A percentile compares a stretch with the other conserved stretches of the same genome.
These are phyloP conservation scores for Trichoderma reesei DNA, from an alignment of 495 filamentous ascomycete genomes.

Conservation along the genomic window DNA sequence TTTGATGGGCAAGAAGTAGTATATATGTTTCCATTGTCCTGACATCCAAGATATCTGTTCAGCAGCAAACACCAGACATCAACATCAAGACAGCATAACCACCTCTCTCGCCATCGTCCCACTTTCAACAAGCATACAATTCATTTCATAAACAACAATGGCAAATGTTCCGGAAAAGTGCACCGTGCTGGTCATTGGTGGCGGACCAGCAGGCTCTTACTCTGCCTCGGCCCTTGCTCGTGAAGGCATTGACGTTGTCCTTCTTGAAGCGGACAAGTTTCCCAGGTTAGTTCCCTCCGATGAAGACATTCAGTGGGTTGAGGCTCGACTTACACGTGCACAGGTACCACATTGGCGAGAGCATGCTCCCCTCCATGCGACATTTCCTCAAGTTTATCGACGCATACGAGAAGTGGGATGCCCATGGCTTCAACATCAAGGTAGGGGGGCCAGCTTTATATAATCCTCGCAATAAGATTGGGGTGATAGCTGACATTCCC, in stretches of 20 bases:
- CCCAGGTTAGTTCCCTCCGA: constrained; percentile 9
- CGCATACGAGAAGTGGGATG: constrained; percentile 30
- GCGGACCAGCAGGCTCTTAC: constrained; percentile 40
- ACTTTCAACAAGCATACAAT: too few species aligned
- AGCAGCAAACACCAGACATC: too few species aligned
- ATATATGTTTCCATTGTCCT: too few species aligned
- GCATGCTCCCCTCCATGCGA: constrained; percentile 39
- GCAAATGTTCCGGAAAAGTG: constrained; percentile 24
- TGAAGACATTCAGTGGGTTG: too few species aligned
- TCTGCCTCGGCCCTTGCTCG: constrained; percentile 33
- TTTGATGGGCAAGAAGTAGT: too few species aligned
- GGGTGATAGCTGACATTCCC: constrained; percentile 27
- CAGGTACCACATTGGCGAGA: constrained; percentile 41
- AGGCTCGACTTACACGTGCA: too few species aligned
- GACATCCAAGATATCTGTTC: too few species aligned
- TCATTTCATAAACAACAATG: too few species aligned
- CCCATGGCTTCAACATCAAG: constrained; percentile 29
- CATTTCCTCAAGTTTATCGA: constrained; percentile 42
- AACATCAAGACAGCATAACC: too few species aligned
- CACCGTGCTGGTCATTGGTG: constrained; percentile 36
- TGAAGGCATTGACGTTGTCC: constrained; percentile 32
- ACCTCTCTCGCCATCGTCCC: too few species aligned
- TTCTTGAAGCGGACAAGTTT: constrained; percentile 38
- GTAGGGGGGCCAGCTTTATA: neutral
- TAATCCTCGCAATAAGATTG: constrained; percentile 21